These are phyloP conservation scores for Ballota nigra DNA, from an alignment of 257 asterid species.

Conservation along the genomic window DNA sequence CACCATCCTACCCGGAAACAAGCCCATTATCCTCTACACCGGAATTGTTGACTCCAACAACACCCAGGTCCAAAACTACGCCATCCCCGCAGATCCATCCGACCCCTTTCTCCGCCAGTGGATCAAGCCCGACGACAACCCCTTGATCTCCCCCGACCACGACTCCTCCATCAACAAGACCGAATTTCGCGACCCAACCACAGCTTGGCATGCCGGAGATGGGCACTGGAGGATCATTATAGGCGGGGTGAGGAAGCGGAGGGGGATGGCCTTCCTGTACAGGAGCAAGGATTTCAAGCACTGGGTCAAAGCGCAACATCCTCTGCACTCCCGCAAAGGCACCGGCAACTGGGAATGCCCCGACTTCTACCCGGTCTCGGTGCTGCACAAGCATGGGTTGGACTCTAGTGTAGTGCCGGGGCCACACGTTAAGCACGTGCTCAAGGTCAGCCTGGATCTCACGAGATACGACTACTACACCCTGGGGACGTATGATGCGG, in stretches of 20 bases:
- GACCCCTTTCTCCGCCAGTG: conserved; percentile 65
- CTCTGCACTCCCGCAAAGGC: conserved; percentile 39
- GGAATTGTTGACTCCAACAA: conserved; percentile 41
- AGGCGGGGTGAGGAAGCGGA: conserved; percentile 39
- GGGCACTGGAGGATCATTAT: conserved; percentile 49
- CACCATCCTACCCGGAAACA: conserved; percentile 62
- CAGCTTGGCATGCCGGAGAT: conserved; percentile 66
- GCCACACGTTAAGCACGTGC: conserved; percentile 42
- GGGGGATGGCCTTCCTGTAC: conserved; percentile 52
- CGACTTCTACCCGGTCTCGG: conserved; percentile 61
- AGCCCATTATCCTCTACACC: conserved; percentile 66
- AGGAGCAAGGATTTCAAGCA: conserved; percentile 48
- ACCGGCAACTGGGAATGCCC: conserved; percentile 79
- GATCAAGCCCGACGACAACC: conserved; percentile 64
- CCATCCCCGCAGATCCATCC: conserved; percentile 48
- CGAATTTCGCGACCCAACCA: conserved; percentile 70
- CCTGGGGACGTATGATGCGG: conserved; percentile 41
- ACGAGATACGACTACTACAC: conserved; percentile 54
- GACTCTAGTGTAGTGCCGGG: conserved; percentile 44
- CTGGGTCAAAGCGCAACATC: conserved; percentile 51
- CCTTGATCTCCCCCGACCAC: conserved; percentile 40
- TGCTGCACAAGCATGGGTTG: conserved; percentile 31
- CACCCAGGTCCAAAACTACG: conserved; percentile 72
- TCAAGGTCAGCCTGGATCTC: conserved; percentile 60
- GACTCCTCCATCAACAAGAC: conserved; percentile 32